These are phyloP conservation scores for Aspergillus japonicus DNA, from an alignment of 2,329 filamentous ascomycete species.

Conservation along the genomic window DNA sequence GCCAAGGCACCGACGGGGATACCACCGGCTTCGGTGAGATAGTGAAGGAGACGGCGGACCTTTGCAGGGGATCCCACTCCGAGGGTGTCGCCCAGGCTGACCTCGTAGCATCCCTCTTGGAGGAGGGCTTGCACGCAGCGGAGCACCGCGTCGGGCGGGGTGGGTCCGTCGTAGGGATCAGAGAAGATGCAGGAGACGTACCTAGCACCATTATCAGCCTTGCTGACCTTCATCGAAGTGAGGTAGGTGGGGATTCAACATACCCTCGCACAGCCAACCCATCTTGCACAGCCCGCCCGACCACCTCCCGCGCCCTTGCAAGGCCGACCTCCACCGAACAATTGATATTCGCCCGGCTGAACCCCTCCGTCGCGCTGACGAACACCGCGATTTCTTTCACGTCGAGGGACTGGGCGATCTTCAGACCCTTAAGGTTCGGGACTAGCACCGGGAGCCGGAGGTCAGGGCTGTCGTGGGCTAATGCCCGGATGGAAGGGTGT, in stretches of 20 bases:
- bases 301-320: conserved; percentile 33
- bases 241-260: not conserved
- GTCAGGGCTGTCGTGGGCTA: conserved; percentile 35
- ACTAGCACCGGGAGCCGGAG: conserved; percentile 40
- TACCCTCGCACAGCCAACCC: too few species aligned
- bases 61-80: conserved; percentile 70
- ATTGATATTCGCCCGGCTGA: conserved; percentile 45
- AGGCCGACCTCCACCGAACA: conserved; percentile 42
- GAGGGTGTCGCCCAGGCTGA: conserved; percentile 85
- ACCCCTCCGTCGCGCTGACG: conserved; percentile 43
- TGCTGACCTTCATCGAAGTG: too few species aligned
- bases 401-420: conserved; percentile 55
- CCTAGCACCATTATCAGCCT: conserved; percentile 9
- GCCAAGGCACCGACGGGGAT: conserved; percentile 69
- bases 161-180: conserved; percentile 53
- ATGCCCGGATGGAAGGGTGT: conserved; percentile 49
- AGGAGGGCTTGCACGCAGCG: conserved; percentile 60
- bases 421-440: conserved; percentile 45
- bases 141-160: conserved; percentile 52
- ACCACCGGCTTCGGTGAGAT: conserved; percentile 45
- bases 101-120: conserved; percentile 86
- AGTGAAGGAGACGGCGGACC: conserved; percentile 32
- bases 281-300: too few species aligned
- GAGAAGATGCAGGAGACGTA: conserved; percentile 45
- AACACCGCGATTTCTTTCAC: conserved; percentile 45